Evolutionary conservation across 1,139 yeast genomes (phyloP), one percentile per base, ranked within the genome.

Genomic region (Meyerozyma sp.): DNA sequence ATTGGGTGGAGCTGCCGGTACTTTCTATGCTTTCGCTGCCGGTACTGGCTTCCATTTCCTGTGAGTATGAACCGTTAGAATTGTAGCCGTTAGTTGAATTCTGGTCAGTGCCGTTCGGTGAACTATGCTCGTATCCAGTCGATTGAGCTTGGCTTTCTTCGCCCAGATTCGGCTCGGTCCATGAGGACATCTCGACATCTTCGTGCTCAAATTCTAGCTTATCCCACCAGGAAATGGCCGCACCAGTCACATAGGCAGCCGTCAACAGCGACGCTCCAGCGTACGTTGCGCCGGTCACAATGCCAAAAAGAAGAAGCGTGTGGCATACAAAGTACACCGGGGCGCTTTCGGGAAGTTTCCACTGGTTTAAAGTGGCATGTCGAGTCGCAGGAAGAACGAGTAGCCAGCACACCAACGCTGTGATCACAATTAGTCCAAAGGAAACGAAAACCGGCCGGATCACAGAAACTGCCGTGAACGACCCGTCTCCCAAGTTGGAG

Each of bases 241-340:
- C 37, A 18, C 37, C 37, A 5, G 37, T 34, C 10, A 34, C 37
- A 21, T 34, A 34, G 3, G 37, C 37, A 18, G 37, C 37, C 11
- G 37, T 34, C 16, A 34, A 34, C 37, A 34, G 37, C 13, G 37
- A 34, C 5, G 37, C 37, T 5, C 37, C 37, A 13, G 37, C 37
- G 14, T 20, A 34, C n/a, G 37, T 34, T 10, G 37, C n/a, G 11
- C 37, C 37, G 10, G 37, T 34, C 4, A 34, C 26, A 9, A 34
- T 13, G 4, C 26, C 37, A 20, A 34, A 11, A 9, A 34, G 37
- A 21, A 34, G 25, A n/a, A 34, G 26, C 2, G 37, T 34, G 6
- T 34, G 37, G 37, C 18, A 18, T 25, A 34, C 37, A 7, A 34
- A 18, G 26, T 34, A 34, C n/a, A 34, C 13, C 13, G 13, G 14